Evolutionary conservation across 257 asterid species (phyloP).

Genomic region (Przewalskia tangutica): DNA sequence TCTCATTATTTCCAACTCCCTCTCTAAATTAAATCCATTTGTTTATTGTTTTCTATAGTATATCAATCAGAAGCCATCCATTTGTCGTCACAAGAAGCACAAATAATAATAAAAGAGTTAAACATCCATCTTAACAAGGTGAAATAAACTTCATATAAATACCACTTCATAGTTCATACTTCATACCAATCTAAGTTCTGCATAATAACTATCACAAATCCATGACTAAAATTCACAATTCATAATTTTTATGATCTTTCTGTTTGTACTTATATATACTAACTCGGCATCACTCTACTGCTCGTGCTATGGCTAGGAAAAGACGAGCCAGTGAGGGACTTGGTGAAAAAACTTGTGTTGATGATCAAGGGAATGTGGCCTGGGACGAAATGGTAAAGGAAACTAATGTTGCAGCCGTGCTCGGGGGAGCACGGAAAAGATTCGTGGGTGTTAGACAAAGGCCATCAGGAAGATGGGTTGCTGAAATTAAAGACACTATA

Average conservation of each 20-base stretch:
- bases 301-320: slow-evolving; percentile 46
- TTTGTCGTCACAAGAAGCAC: neutral
- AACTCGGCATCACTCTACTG: neutral
- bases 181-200: slow-evolving; percentile 2
- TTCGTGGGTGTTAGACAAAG: slow-evolving; percentile 32
- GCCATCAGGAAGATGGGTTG: slow-evolving; percentile 16
- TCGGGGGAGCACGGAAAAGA: slow-evolving; percentile 43
- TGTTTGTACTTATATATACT: neutral
- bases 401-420: slow-evolving; percentile 18
- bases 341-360: slow-evolving; percentile 11
- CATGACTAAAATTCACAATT: neutral
- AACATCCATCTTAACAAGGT: neutral
- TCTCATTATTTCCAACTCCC: neutral
- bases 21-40: neutral
- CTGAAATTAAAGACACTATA: slow-evolving; percentile 14
- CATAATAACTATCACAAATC: neutral
- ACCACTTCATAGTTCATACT: slow-evolving; percentile 1
- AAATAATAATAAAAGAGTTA: neutral
- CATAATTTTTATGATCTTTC: neutral
- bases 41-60: neutral
- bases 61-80: neutral
- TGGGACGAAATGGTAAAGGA: slow-evolving; percentile 49
- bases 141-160: neutral
- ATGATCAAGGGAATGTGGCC: slow-evolving; percentile 5
- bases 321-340: slow-evolving; percentile 31